phyloP scores from a whole-genome alignment of 495 filamentous ascomycete species.

The Echria macrotheca region DNA sequence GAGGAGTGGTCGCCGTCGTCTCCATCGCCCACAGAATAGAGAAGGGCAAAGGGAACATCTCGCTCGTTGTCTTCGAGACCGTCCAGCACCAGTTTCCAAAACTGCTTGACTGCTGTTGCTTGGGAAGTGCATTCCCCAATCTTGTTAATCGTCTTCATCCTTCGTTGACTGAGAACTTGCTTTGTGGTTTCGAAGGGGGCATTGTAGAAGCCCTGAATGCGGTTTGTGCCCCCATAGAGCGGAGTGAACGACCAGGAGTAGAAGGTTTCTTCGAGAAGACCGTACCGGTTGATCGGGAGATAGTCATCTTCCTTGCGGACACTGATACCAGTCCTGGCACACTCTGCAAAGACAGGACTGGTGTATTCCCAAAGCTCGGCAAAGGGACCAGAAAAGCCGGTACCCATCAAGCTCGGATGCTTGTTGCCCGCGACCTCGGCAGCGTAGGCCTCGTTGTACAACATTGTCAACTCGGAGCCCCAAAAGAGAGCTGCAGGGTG shows the following conservation, averaged over 20 bases:
- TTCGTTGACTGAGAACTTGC: slow-evolving; percentile 48
- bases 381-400: slow-evolving; percentile 21
- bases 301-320: slow-evolving; percentile 29
- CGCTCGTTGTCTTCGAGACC: slow-evolving; percentile 44
- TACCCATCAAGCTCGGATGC: slow-evolving; percentile 28
- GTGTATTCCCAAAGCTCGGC: slow-evolving; percentile 41
- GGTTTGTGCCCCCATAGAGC: slow-evolving; percentile 43
- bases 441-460: slow-evolving; percentile 32
- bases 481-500: slow-evolving; percentile 53
- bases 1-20: slow-evolving; percentile 52
- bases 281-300: slow-evolving; percentile 43
- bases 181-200: slow-evolving; percentile 53
- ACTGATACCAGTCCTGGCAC: slow-evolving; percentile 21
- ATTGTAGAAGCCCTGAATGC: slow-evolving; percentile 47
- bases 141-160: slow-evolving; percentile 53
- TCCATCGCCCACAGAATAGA: slow-evolving; percentile 46
- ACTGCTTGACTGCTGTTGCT: slow-evolving; percentile 51
- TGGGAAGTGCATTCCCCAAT: slow-evolving; percentile 52
- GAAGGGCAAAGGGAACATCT: slow-evolving; percentile 50
- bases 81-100: slow-evolving; percentile 47
- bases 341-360: slow-evolving; percentile 35
- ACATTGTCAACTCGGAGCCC: slow-evolving; percentile 32
- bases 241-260: slow-evolving; percentile 58
- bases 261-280: slow-evolving; percentile 53
- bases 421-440: slow-evolving; percentile 35